phyloP scores from a whole-genome alignment of 2,329 filamentous ascomycete species.

The Aureobasidium sp. region DNA sequence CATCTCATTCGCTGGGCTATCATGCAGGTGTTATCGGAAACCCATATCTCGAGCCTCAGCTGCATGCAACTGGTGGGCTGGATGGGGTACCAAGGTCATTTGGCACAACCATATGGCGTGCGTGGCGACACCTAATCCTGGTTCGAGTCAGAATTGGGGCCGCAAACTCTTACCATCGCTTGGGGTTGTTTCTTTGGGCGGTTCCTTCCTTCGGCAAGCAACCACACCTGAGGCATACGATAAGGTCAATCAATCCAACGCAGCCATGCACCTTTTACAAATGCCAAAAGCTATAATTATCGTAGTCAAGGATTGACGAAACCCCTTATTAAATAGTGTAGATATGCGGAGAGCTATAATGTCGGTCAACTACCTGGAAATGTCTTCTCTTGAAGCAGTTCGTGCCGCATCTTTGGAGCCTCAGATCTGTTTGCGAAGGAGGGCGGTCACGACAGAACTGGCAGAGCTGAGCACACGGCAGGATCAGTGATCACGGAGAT shows the following conservation, averaged over 20 bases:
- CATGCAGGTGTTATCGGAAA: constrained; percentile 9
- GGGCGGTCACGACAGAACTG: neutral
- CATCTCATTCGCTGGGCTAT: neutral
- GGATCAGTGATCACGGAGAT: neutral
- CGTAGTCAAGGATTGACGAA: neutral
- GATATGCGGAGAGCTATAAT: neutral
- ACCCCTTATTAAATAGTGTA: neutral
- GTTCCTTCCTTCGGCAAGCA: neutral
- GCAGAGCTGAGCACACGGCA: neutral
- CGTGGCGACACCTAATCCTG: neutral
- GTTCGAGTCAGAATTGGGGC: neutral
- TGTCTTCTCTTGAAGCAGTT: too few relatives aligned
- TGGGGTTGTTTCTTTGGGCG: neutral
- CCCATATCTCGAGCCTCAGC: neutral
- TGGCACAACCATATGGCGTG: neutral
- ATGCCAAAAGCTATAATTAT: neutral
- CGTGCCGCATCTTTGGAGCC: neutral
- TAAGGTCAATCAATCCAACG: neutral
- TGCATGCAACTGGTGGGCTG: neutral
- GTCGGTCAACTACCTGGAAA: too few relatives aligned
- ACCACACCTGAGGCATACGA: neutral
- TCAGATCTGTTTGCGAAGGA: too few relatives aligned
- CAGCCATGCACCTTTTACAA: neutral
- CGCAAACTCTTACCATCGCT: neutral
- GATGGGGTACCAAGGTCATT: neutral